Conservation (phyloP, 495 filamentous ascomycete genomes). For the Xylaria intraflava region DNA sequence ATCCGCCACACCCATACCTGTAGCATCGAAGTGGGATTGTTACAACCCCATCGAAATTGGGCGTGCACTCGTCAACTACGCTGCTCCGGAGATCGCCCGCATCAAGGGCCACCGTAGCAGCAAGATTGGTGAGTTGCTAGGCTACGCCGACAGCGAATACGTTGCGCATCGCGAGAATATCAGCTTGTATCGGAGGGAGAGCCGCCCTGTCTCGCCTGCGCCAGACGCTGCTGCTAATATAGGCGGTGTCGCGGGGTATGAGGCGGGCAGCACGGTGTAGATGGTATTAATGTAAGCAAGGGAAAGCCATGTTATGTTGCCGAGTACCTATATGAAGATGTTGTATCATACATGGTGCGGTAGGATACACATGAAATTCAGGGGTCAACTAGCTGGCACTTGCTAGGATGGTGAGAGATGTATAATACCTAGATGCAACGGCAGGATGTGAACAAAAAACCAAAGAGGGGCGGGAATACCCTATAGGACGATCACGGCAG, state of each 20-base stretch:
- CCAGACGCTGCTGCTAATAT: conserved; percentile 23
- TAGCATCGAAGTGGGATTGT: conserved; percentile 38
- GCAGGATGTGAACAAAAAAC: no score
- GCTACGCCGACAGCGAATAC: conserved; percentile 93
- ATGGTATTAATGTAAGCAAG: neutral
- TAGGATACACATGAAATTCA: no score
- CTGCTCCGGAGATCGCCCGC: conserved; percentile 68
- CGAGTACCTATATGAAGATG: no score
- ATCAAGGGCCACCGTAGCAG: conserved; percentile 80
- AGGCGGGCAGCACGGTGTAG: conserved; percentile 18
- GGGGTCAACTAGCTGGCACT: no score
- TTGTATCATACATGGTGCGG: no score
- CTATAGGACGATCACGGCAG: neutral
- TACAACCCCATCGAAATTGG: conserved; percentile 68
- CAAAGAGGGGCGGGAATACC: no score
- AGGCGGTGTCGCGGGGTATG: conserved; percentile 22
- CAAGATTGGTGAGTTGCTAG: conserved; percentile 69
- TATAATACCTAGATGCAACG: no score
- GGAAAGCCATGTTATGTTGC: neutral
- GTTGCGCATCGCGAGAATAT: conserved; percentile 86
- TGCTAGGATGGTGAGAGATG: no score
- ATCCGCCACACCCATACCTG: conserved; percentile 10
- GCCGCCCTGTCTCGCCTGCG: conserved; percentile 35
- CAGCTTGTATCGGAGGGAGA: conserved; percentile 55
- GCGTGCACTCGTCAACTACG: conserved; percentile 88